Base-by-base conservation (phyloP, 352 stramenopile genomes). In the Paralagenidium karlingii region DNA sequence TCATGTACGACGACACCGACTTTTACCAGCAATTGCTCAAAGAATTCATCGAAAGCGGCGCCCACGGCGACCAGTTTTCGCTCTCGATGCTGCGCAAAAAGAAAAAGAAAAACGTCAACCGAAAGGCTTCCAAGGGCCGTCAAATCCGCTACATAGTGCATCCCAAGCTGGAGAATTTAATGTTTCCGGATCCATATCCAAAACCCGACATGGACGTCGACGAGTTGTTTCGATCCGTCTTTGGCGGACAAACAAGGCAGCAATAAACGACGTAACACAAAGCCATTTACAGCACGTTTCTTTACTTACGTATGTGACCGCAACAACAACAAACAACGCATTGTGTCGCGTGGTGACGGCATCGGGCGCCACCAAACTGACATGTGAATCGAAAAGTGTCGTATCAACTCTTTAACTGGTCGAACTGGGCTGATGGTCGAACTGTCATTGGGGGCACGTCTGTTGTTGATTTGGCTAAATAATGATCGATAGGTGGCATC, bases 1-100 rank as follows among this genome's bases (percentile, higher is more conserved):
- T 78, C 41, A 81, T 85, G 68, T 92, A 92, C 46, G 76, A 92
- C 47, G 79, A 92, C 58, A 71, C 71, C 29, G 76, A 88, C 37
- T 89, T 89, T 45, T 89, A 88, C 58, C 76, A 92, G 58, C 79
- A 92, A 52, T 54, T 92, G 31, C 54, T 92, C 16, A 92, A 92
- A 47, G 79, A 92, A 51, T 92, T 85, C 47, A 86, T 92, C 21
- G 79, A 92, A 30, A 64, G 63, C 33, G 68, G 71, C 28, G 33
- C 26, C 4, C 18, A 24, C 18, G 55, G 53, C 44, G 53, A 48
- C 6, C 61, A 75, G 30, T 74, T 77, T 8, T 55, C 50, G 25
- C 58, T 82, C 16, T 57, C 51, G 20, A 74, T 73, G 21, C 71
- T 66, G 21, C 63, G 85, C 36, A 65, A 67, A 46, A 92, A 92